Conservation (phyloP, 139 green algal genomes). For the Chlamydomonas sp. region DNA sequence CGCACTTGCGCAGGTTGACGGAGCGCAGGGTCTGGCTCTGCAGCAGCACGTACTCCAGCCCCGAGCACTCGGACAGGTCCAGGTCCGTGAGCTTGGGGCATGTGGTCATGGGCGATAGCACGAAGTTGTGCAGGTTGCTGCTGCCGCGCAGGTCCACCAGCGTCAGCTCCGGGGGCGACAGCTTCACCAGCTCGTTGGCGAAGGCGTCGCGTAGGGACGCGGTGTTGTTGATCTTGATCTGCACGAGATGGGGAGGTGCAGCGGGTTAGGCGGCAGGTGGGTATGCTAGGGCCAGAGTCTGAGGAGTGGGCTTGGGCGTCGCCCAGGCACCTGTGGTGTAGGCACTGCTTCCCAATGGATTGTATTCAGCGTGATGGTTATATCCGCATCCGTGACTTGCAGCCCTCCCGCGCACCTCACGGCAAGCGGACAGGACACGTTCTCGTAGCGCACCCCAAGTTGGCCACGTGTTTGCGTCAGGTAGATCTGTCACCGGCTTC, state of each 20-base stretch:
- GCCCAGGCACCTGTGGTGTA: not conserved
- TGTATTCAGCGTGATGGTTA: not conserved
- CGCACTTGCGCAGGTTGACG: conserved; percentile 66
- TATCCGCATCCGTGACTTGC: not conserved
- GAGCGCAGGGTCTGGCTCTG: conserved; percentile 67
- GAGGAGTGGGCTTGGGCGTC: not conserved
- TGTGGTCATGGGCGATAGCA: conserved; percentile 66
- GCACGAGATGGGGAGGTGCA: not conserved
- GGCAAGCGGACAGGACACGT: conserved; percentile 71
- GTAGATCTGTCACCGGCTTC: conserved; percentile 62
- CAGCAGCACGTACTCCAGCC: conserved; percentile 73
- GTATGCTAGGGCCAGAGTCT: too few species aligned
- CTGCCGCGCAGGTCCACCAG: conserved; percentile 63
- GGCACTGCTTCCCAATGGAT: not conserved
- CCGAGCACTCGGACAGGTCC: conserved; percentile 65
- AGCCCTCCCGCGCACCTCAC: conserved; percentile 54
- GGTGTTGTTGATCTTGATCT: conserved; percentile 71
- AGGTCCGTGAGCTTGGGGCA: conserved; percentile 73
- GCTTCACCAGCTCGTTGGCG: conserved; percentile 78
- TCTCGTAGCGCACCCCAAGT: conserved; percentile 84
- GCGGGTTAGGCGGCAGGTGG: too few species aligned
- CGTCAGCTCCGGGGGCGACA: conserved; percentile 73
- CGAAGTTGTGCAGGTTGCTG: conserved; percentile 74
- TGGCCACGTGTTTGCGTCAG: conserved; percentile 83
- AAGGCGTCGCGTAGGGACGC: conserved; percentile 79